phyloP scores from a whole-genome alignment of 495 filamentous ascomycete genomes.

The Talaromyces proteolyticus region DNA sequence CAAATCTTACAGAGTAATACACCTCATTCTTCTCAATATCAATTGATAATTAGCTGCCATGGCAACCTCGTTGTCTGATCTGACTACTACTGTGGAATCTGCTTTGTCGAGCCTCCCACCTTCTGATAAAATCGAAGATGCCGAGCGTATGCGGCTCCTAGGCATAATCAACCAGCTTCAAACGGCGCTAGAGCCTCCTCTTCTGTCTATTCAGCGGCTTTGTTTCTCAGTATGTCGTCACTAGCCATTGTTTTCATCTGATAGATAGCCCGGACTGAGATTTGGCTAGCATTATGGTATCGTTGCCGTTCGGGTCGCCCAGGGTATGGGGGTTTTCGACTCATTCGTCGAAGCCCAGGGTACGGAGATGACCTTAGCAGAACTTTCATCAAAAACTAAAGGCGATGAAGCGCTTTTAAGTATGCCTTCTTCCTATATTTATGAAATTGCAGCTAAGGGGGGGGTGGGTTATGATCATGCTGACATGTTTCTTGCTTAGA shows the following conservation, averaged over 20 bases:
- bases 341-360: slow-evolving; percentile 9
- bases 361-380: slow-evolving; percentile 6
- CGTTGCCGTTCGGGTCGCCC: slow-evolving; percentile 7
- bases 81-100: neutral
- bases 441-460: no score
- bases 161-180: neutral
- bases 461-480: neutral
- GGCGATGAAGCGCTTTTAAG: slow-evolving; percentile 15
- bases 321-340: slow-evolving; percentile 18
- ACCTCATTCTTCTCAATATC: no score
- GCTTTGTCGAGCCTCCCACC: neutral
- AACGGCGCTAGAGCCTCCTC: neutral
- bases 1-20: no score
- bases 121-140: neutral
- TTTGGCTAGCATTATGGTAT: slow-evolving; percentile 6
- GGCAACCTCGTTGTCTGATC: no score
- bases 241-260: neutral
- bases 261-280: neutral
- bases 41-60: no score
- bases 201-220: neutral
- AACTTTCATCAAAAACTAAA: slow-evolving; percentile 9
- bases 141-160: neutral
- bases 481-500: slow-evolving; percentile 9
- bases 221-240: neutral
- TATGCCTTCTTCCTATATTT: slow-evolving; percentile 5